Evolutionary conservation across 768 basidiomycete genomes (phyloP), one percentile per base, ranked within the genome.

Genomic region (Agaricus bisporus): DNA sequence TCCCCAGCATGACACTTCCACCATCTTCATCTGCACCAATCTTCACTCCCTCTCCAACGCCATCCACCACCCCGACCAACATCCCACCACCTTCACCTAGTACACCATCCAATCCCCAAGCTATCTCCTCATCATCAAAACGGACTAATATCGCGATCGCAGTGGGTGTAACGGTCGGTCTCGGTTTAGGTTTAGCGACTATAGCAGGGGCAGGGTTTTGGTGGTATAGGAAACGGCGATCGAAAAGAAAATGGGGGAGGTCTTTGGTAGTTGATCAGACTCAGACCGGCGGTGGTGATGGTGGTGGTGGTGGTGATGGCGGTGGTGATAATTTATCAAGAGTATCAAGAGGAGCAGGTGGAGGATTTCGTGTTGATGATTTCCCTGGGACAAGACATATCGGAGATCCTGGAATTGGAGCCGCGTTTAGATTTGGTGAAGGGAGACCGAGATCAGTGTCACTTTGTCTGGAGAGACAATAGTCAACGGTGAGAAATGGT

Each of bases 1-100:
- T 54, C n/a, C 52, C 44, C 9, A 54, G 41, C 15, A 46, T 54
- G 52, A 54, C 52, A 2, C 52, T 54, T 29, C 52, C 52, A 18
- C 45, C 52, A 12, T 54, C 44, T 22, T 54, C 52, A 22, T 48
- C 52, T 9, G 44, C 36, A 18, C 52, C 52, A 28, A 48, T 54
- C 38, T 52, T 45, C 25, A 52, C 51, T n/a, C 52, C 45, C 6
- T 9, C 52, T 18, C 26, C 52, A 41, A 54, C 45, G 18, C 5
- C 35, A 15, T 20, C 51, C 10, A 3, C 43, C 43, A 25, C 32
- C 14, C 38, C 8, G 4, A 10, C 44, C 10, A 5, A 9, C 37
- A 22, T 22, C 22, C 4, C 22, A 22, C 52, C 44, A 2, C 3
- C 38, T 18, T 15, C 18, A 12, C 36, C 18, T 25, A 15, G 18